Evolutionary conservation across 1,284 basidiomycete genomes (phyloP).

Genomic region (Tremellales sp.): DNA sequence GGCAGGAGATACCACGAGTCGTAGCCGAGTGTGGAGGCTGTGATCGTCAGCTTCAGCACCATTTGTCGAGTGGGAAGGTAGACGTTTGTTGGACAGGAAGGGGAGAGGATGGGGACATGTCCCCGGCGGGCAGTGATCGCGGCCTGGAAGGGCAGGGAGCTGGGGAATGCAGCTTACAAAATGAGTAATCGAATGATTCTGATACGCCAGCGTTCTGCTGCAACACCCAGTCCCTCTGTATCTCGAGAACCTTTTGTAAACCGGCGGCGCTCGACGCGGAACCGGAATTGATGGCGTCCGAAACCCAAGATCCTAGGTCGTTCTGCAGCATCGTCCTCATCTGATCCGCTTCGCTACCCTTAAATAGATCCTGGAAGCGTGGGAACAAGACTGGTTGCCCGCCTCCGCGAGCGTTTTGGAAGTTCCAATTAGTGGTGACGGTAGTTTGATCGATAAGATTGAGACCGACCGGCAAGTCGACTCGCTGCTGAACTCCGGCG

Average conservation of each 20-base stretch:
- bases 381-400: slow-evolving; percentile 29
- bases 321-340: slow-evolving; percentile 22
- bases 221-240: slow-evolving; percentile 44
- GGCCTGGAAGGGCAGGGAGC: background rate
- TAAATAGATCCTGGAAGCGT: slow-evolving; percentile 33
- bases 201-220: slow-evolving; percentile 34
- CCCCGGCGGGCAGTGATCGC: background rate
- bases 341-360: slow-evolving; percentile 16
- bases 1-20: slow-evolving; percentile 46
- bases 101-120: background rate
- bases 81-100: background rate
- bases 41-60: background rate
- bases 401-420: slow-evolving; percentile 16
- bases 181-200: slow-evolving; percentile 39
- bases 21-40: slow-evolving; percentile 18
- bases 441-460: slow-evolving; percentile 50
- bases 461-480: slow-evolving; percentile 45
- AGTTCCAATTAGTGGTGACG: slow-evolving; percentile 26
- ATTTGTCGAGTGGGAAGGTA: background rate
- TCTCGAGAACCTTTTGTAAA: slow-evolving; percentile 29
- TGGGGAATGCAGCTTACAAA: slow-evolving; percentile 9
- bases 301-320: slow-evolving; percentile 36
- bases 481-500: slow-evolving; percentile 32
- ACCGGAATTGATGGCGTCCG: slow-evolving; percentile 35
- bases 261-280: slow-evolving; percentile 29